Evolutionary conservation across 176 grass and related monocot genomes (phyloP), one percentile per base, ranked within the genome.

Genomic region (Zoysia pacifica): DNA sequence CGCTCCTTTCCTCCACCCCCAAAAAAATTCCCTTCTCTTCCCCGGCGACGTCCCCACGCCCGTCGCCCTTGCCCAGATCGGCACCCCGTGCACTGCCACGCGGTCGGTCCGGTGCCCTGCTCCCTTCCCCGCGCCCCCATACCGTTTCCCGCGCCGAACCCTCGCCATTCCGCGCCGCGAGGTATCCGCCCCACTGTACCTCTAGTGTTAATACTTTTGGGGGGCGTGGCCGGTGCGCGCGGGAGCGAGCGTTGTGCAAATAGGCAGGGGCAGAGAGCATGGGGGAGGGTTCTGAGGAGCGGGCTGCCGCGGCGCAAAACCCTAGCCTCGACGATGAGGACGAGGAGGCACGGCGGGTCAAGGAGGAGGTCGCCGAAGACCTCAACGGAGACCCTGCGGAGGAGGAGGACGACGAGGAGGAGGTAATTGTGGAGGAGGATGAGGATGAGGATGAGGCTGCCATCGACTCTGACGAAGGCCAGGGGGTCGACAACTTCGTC

Each of bases 171-270:
- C 65, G 37, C 77, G n/a, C 66, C 58, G 35, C 59, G 82, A 85
- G 87, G 87, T 81, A 85, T 89, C 78, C n/a, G 49, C 61, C 15
- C 44, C 60, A 63, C 83, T 86, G 83, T 86, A 85, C 87, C 87
- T 81, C 67, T 85, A 85, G 82, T 78, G 82, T 85, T 89, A 89
- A 72, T 68, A 66, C 82, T 89, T 85, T 82, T 79, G 70, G 76
- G 47, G 86, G 62, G 62, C 13, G 70, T 51, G 52, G 69, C 36
- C 44, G 67, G 75, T 35, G 70, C 18, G 77, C 39, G 69, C 59
- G 45, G 11, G 36, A 1, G 67, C 11, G 49, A 38, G 45, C 2
- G 75, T 9, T 48, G 76, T 45, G 72, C 82, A 82, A 74, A 86
- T 89, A 73, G 67, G 9, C 37, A 53, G 15, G 11, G 72, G 4